Base-by-base conservation (phyloP, 176 grass and related monocot species). In the Typha latifolia region DNA sequence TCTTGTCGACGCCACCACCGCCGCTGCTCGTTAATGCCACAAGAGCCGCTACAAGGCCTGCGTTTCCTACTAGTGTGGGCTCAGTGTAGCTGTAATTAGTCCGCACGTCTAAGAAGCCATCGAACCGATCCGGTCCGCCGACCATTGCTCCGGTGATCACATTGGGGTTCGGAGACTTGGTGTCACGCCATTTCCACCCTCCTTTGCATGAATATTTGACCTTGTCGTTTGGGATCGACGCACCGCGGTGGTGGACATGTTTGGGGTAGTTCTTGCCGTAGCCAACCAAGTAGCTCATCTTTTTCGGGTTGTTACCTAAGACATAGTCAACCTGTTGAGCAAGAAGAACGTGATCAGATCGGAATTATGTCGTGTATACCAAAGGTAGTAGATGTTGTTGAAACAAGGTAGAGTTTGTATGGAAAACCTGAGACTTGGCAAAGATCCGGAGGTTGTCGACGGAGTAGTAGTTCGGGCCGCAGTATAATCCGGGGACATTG, bases 231-330 rank as follows among this genome's bases (percentile, higher is more conserved):
- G 93, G 93, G 72, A 90, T 97, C 0, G 93, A 97, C n/a, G 89
- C 89, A 9, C 85, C 93, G 0, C 89, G 69, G 48, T 97, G 93
- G 88, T 97, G 88, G 68, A 92, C 27, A 61, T 75, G 73, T 21
- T 69, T 82, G 12, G 93, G 93, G 83, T 92, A 92, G 62, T 82
- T 97, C 63, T 82, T 75, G 62, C 93, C 88, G 72, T 84, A 92
- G 0, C 93, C 93, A 10, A 92, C 89, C 71, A 97, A 51, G 78
- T 92, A 97, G 80, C 93, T 92, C 93, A 97, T 97, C 63, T 90
- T 84, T 79, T 61, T 80, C 10, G 93, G 88, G 77, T 97, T 97
- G 13, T 90, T 74, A 10, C 93, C 93, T 21, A 97, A 78, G 3
- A 97, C 67, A 50, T 97, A 97, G 78, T 92, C 61, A 13, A 97